A percentile compares a stretch with the other conserved stretches of the same genome.
Evolutionary conservation across 2,329 filamentous ascomycete genomes (phyloP).

Genomic region (Epichloe bromicola): DNA sequence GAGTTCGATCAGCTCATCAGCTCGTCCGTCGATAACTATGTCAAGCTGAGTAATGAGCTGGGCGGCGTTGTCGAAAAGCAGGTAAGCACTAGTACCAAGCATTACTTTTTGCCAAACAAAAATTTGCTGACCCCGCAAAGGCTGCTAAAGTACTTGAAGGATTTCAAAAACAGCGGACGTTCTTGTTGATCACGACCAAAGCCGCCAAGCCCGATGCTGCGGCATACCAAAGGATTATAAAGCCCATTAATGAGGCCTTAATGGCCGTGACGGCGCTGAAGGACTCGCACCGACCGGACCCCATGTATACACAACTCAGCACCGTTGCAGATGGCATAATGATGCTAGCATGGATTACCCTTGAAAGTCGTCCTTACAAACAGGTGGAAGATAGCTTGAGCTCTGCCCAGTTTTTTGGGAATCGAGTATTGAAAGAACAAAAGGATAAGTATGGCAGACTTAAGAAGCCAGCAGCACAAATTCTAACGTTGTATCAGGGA

Average conservation of each 20-base stretch:
- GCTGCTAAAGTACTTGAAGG: slow-evolving; percentile 44
- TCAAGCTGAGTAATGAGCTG: slow-evolving; percentile 62
- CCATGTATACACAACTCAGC: slow-evolving; percentile 68
- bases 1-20: slow-evolving; percentile 76
- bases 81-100: slow-evolving; percentile 30
- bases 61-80: slow-evolving; percentile 71
- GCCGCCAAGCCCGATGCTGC: slow-evolving; percentile 76
- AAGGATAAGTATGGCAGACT: slow-evolving; percentile 47
- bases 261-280: slow-evolving; percentile 68
- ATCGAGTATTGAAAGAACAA: slow-evolving; percentile 81
- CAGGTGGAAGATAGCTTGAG: slow-evolving; percentile 74
- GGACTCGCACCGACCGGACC: slow-evolving; percentile 64
- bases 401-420: slow-evolving; percentile 86
- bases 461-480: not conserved
- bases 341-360: slow-evolving; percentile 79
- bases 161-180: slow-evolving; percentile 76
- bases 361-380: slow-evolving; percentile 71
- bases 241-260: slow-evolving; percentile 75
- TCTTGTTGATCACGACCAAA: slow-evolving; percentile 77
- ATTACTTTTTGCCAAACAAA: slow-evolving; percentile 62
- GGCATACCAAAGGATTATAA: slow-evolving; percentile 63
- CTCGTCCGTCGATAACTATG: slow-evolving; percentile 63
- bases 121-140: slow-evolving; percentile 28
- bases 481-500: slow-evolving; percentile 40
- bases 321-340: slow-evolving; percentile 84